Evolutionary conservation across 1,284 basidiomycete species (phyloP).

Genomic region (Kwoniella shivajii): DNA sequence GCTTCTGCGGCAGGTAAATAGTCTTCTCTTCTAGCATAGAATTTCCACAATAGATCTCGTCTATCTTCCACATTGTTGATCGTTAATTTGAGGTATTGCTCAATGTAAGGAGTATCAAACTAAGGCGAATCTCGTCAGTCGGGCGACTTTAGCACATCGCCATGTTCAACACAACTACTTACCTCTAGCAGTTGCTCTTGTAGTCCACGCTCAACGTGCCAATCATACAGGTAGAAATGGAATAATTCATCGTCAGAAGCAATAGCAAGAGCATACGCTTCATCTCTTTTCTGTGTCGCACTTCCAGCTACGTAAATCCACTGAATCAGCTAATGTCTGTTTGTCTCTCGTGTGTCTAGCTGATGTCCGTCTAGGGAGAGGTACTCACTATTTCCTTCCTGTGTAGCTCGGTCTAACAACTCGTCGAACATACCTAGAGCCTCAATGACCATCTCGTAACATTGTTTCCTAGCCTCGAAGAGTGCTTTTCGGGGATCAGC

Average conservation of each 20-base stretch:
- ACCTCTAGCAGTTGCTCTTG: constrained; percentile 91
- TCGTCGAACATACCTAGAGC: constrained; percentile 80
- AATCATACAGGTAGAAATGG: constrained; percentile 92
- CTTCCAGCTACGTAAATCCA: constrained; percentile 16
- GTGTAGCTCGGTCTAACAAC: constrained; percentile 33
- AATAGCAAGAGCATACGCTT: constrained; percentile 65
- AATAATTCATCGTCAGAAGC: constrained; percentile 86
- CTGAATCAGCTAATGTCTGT: background rate
- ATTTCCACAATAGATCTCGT: constrained; percentile 93
- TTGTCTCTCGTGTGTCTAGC: background rate
- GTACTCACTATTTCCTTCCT: constrained; percentile 23
- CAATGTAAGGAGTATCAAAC: constrained; percentile 60
- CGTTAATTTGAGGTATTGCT: constrained; percentile 69
- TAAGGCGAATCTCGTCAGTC: constrained; percentile 9
- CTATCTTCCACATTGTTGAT: constrained; percentile 59
- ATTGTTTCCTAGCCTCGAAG: constrained; percentile 67
- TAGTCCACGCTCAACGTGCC: constrained; percentile 76
- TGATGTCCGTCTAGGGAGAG: background rate
- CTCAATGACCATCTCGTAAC: constrained; percentile 81
- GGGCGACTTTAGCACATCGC: too few relatives aligned
- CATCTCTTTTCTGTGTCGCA: constrained; percentile 48
- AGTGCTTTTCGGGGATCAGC: constrained; percentile 64
- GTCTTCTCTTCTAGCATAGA: constrained; percentile 88
- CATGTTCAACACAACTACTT: constrained; percentile 23
- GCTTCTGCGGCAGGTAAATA: constrained; percentile 84